phyloP scores from a whole-genome alignment of 2,329 filamentous ascomycete species.

The Aspergillus hiratsukae region DNA sequence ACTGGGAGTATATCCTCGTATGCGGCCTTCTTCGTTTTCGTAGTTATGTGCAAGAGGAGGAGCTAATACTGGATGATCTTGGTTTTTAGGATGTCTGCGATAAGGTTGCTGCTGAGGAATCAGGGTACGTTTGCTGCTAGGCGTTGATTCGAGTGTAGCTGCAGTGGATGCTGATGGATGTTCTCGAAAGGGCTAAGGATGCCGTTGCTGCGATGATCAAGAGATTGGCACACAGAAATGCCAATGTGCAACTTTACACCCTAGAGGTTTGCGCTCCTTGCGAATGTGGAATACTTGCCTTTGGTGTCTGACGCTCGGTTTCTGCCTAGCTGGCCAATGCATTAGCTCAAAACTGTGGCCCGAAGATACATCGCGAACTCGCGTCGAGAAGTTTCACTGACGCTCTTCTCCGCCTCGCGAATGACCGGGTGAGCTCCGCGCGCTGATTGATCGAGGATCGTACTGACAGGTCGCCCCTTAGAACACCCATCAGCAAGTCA shows the following conservation, averaged over 20 bases:
- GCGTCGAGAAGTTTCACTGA: constrained; percentile 92
- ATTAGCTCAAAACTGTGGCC: constrained; percentile 85
- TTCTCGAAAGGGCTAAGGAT: constrained; percentile 61
- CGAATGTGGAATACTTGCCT: background rate
- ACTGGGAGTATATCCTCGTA: constrained; percentile 68
- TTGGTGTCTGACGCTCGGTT: constrained; percentile 1
- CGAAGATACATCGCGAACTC: constrained; percentile 80
- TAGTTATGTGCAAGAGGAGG: constrained; percentile 1
- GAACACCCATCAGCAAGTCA: constrained; percentile 94
- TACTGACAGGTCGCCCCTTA: constrained; percentile 22
- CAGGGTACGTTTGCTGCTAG: constrained; percentile 32
- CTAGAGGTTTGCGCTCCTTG: constrained; percentile 58
- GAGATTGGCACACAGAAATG: constrained; percentile 85
- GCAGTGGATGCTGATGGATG: constrained; percentile 11
- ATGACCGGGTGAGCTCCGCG: constrained; percentile 59
- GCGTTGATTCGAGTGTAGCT: background rate
- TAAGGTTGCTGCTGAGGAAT: constrained; percentile 50
- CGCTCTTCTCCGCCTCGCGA: constrained; percentile 81
- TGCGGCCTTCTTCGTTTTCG: constrained; percentile 10
- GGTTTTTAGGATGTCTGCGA: constrained; percentile 54
- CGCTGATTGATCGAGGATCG: background rate
- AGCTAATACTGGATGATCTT: constrained; percentile 12
- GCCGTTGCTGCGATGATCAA: constrained; percentile 88
- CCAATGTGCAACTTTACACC: constrained; percentile 93
- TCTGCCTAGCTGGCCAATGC: constrained; percentile 73